A percentile compares a stretch with the other conserved stretches of the same genome.
Evolutionary conservation across 805 yeast genomes (phyloP).

Genomic region (Schwanniomyces vanrijiae): DNA sequence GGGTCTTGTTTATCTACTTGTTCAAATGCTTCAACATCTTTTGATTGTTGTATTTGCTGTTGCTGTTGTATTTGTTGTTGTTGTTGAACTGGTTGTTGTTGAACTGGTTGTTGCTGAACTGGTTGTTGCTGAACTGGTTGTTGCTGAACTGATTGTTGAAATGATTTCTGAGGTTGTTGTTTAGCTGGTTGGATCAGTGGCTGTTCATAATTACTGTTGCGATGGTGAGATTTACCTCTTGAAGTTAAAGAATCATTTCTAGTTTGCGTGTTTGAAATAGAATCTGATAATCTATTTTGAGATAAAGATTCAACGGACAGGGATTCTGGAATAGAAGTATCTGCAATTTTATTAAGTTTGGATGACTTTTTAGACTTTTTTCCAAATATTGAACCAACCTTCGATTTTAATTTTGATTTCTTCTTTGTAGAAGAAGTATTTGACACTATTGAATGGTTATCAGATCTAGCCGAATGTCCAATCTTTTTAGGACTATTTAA

Average conservation of each 20-base stretch:
- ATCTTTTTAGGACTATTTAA: constrained; percentile 1
- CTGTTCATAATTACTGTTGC: background rate
- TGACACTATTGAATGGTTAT: constrained; percentile 5
- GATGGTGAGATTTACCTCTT: constrained; percentile 11
- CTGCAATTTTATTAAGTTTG: constrained; percentile 7
- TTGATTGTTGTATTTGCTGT: background rate
- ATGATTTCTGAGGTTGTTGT: background rate
- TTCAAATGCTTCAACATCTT: background rate
- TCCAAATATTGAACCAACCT: constrained; percentile 74
- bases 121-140: background rate
- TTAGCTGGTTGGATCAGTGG: background rate
- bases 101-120: background rate
- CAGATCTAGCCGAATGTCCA: background rate
- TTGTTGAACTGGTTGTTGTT: background rate
- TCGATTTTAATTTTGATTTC: constrained; percentile 56
- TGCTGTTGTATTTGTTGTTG: constrained; percentile 1
- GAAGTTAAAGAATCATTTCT: constrained; percentile 12
- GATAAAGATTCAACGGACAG: constrained; percentile 20
- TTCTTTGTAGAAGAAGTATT: constrained; percentile 15
- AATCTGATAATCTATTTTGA: constrained; percentile 3
- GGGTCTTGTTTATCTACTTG: background rate
- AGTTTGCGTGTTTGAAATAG: constrained; percentile 6
- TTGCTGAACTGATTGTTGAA: background rate
- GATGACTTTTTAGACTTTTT: constrained; percentile 49
- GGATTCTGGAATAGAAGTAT: constrained; percentile 34